phyloP scores from a whole-genome alignment of 2,329 filamentous ascomycete species.

The Aspergillus sp. region DNA sequence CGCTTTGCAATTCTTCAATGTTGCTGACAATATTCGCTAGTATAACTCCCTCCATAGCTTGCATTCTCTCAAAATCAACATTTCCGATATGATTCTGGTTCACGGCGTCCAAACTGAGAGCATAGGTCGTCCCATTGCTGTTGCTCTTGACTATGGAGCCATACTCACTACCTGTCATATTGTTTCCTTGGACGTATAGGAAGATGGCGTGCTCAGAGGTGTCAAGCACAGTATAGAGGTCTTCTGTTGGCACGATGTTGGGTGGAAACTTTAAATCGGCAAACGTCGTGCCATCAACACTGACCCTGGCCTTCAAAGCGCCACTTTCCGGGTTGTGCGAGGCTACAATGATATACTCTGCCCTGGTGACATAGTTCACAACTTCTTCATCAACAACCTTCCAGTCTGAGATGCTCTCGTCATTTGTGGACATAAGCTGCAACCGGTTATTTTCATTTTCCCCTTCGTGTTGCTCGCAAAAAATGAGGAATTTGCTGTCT shows the following conservation, averaged over 20 bases:
- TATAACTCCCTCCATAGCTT: constrained; percentile 84
- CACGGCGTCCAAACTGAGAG: constrained; percentile 75
- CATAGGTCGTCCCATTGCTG: constrained; percentile 94
- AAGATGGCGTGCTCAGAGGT: constrained; percentile 94
- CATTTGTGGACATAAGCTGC: constrained; percentile 68
- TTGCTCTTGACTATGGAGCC: constrained; percentile 97
- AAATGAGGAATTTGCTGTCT: constrained; percentile 64
- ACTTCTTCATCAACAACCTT: constrained; percentile 69
- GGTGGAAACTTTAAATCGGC: constrained; percentile 81
- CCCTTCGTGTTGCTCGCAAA: constrained; percentile 63
- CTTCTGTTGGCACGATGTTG: constrained; percentile 78
- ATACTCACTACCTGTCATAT: constrained; percentile 63
- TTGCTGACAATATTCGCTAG: constrained; percentile 86
- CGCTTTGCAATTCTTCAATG: constrained; percentile 58
- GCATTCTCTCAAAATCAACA: constrained; percentile 96
- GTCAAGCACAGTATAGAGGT: constrained; percentile 88
- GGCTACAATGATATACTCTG: constrained; percentile 91
- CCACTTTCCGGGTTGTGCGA: constrained; percentile 61
- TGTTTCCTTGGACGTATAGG: constrained; percentile 82
- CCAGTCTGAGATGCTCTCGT: constrained; percentile 71
- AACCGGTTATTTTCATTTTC: constrained; percentile 64
- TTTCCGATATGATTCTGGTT: constrained; percentile 76
- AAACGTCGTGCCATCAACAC: constrained; percentile 79
- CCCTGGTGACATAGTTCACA: constrained; percentile 88
- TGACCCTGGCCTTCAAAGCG: constrained; percentile 76